phyloP scores from a whole-genome alignment of 352 stramenopile genomes.

The Phytophthora lateralis region DNA sequence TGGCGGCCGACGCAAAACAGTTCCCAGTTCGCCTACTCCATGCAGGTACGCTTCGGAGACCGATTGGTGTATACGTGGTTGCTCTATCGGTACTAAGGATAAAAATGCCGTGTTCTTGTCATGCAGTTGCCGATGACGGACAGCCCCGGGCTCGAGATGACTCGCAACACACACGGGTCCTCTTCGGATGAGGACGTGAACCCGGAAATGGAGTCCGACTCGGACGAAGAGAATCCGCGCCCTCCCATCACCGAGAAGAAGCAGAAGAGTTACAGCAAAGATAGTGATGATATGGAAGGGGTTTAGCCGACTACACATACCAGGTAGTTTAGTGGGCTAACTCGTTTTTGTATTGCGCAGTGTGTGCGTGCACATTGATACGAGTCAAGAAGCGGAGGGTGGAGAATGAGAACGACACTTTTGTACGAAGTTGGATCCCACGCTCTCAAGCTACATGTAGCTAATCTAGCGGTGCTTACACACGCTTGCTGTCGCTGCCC shows the following conservation, averaged over 20 bases:
- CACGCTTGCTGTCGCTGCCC: constrained; percentile 3
- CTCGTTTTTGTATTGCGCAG: constrained; percentile 27
- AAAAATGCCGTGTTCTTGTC: constrained; percentile 1
- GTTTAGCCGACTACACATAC: constrained; percentile 31
- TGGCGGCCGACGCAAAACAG: constrained; percentile 89
- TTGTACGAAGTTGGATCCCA: constrained; percentile 20
- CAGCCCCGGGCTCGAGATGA: constrained; percentile 66
- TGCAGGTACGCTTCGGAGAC: constrained; percentile 53
- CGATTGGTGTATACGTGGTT: background rate
- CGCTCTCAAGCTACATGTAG: constrained; percentile 4
- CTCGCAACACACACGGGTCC: constrained; percentile 52
- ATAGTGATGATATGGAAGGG: constrained; percentile 56
- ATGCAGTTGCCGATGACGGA: constrained; percentile 78
- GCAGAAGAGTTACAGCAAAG: constrained; percentile 44
- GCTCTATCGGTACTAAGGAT: constrained; percentile 32
- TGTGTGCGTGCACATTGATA: constrained; percentile 13
- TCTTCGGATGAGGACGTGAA: constrained; percentile 61
- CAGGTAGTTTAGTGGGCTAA: constrained; percentile 12
- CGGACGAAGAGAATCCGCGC: constrained; percentile 64
- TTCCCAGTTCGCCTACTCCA: constrained; percentile 87
- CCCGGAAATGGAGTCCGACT: constrained; percentile 62
- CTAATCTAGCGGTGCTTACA: constrained; percentile 13
- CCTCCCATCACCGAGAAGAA: constrained; percentile 43
- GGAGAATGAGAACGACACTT: constrained; percentile 18
- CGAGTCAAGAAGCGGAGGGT: constrained; percentile 1